phyloP scores from a whole-genome alignment of 352 stramenopile genomes.

The Pythium brassicae region DNA sequence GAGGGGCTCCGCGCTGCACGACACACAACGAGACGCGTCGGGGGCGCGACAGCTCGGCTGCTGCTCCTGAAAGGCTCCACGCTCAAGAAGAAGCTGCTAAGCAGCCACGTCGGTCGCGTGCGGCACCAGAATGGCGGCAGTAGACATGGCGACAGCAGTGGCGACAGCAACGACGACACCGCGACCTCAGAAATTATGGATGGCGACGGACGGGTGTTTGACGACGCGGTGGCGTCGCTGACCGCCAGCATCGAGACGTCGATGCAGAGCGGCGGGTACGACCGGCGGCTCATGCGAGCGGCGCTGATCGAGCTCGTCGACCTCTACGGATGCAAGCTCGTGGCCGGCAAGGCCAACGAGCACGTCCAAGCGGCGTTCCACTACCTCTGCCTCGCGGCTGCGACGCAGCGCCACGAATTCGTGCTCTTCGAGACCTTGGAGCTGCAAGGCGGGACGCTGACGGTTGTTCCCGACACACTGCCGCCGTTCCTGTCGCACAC shows the following conservation, averaged over 20 bases:
- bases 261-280: conserved; percentile 44
- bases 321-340: conserved; percentile 42
- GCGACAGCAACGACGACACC: neutral
- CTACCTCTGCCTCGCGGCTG: conserved; percentile 50
- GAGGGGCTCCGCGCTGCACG: conserved; percentile 30
- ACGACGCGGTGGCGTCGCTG: conserved; percentile 14
- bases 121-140: no score
- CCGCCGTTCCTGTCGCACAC: conserved; percentile 31
- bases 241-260: conserved; percentile 34
- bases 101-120: conserved; percentile 4
- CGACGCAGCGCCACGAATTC: conserved; percentile 34
- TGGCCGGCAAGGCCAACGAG: conserved; percentile 34
- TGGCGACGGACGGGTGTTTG: conserved; percentile 4
- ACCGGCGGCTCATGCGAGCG: conserved; percentile 44
- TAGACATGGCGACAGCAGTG: neutral
- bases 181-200: neutral
- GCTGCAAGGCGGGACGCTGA: conserved; percentile 40
- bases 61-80: conserved; percentile 48
- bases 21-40: conserved; percentile 40
- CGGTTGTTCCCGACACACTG: conserved; percentile 39
- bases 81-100: conserved; percentile 43
- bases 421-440: conserved; percentile 62
- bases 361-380: conserved; percentile 72
- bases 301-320: conserved; percentile 65
- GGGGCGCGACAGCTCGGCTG: conserved; percentile 35